Base-by-base conservation (phyloP, 495 filamentous ascomycete genomes). In the Haplographium delicatum region DNA sequence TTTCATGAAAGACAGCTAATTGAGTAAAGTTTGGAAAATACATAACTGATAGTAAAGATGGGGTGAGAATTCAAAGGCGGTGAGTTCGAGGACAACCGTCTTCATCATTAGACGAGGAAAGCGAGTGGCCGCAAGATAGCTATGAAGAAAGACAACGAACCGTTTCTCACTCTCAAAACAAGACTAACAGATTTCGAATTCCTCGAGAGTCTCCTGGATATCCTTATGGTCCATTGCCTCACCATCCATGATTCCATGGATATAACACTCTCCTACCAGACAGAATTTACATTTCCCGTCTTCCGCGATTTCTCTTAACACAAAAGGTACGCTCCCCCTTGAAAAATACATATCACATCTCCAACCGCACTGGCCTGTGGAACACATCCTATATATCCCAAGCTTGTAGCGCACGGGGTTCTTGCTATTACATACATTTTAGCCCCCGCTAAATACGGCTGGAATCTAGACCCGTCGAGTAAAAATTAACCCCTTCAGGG, bases 311-410 rank as follows among this genome's bases (percentile, higher is more conserved):
- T 50, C 50, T 23, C 62, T 41, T 18, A 62, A 9, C 6, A 65
- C 16, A 27, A 58, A 65, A 13, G 60, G 62, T 4, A 65, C 54
- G 28, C 62, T 57, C 9, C 59, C 60, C 62, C 62, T 44, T 51
- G 47, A 19, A 65, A 42, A 13, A 62, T 46, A 39, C 58, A 62
- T 23, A 65, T 40, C 8, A 56, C n/a, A 46, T 65, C 60, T 5
- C 62, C 60, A 10, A 33, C 39, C 34, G 20, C 26, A 0, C 54
- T 33, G 6, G 4, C 11, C 10, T 24, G 18, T 3, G 49, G 49
- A 1, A 52, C 38, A 43, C 25, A 25, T 15, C 49, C 18, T 44
- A 16, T n/a, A n/a, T n/a, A n/a, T n/a, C n/a, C n/a, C n/a, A n/a
- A n/a, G n/a, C n/a, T n/a, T n/a, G n/a, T n/a, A n/a, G n/a, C n/a